phyloP scores from a whole-genome alignment of 805 yeast species.

The Nakazawaea anatomiae region DNA sequence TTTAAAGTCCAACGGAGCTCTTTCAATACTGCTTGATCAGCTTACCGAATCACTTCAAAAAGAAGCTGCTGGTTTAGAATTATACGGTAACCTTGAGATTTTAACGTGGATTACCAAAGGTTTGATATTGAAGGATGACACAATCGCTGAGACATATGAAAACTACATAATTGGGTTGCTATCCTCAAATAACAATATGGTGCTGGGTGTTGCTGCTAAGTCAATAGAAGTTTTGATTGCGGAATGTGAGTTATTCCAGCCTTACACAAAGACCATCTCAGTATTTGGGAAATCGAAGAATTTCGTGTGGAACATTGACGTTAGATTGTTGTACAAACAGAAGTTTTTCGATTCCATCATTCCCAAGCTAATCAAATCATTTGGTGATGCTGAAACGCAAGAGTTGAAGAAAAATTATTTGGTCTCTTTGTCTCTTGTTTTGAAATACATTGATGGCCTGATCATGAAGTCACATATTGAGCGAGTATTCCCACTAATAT shows the following conservation, averaged over 20 bases:
- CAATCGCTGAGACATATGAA: conserved; percentile 27
- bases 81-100: conserved; percentile 39
- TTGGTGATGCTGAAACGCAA: conserved; percentile 20
- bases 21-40: not conserved
- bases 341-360: conserved; percentile 60
- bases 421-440: conserved; percentile 59
- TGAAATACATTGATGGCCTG: conserved; percentile 57
- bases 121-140: conserved; percentile 51
- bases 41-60: not conserved
- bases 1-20: conserved; percentile 18
- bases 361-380: conserved; percentile 47
- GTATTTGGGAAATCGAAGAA: conserved; percentile 17
- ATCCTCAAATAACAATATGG: conserved; percentile 14
- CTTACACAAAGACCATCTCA: conserved; percentile 23
- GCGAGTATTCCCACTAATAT: conserved; percentile 62
- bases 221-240: conserved; percentile 60
- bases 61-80: conserved; percentile 5
- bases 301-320: conserved; percentile 45
- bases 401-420: conserved; percentile 45
- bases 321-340: conserved; percentile 74
- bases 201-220: conserved; percentile 39
- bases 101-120: conserved; percentile 72
- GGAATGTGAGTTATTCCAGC: conserved; percentile 58
- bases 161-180: conserved; percentile 30
- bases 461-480: conserved; percentile 61